Base-by-base conservation (phyloP, 192 early-diverging fungal genomes). In the Endogone sp. region DNA sequence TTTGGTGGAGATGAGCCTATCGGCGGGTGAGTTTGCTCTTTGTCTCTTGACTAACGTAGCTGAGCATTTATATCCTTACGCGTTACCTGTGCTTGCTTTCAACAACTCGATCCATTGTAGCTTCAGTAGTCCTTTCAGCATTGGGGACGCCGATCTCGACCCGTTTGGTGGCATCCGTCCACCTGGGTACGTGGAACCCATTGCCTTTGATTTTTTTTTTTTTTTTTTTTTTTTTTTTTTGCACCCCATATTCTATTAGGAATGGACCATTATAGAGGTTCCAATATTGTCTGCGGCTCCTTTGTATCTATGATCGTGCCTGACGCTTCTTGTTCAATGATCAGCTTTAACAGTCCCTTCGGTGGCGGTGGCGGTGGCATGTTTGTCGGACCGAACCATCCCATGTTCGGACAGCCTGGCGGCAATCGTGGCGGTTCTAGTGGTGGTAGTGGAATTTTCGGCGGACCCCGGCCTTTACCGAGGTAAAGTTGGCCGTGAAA, bases 321-420 rank as follows among this genome's bases (percentile, higher is more conserved):
- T n/a, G n/a, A n/a, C n/a, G 59, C 59, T 6, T 2, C 27, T 60
- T 28, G 59, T 13, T 22, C 27, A 32, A n/a, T 28, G n/a, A 62
- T 44, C 30, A 27, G 49, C 37, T 27, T 20, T 3, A 16, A 56
- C 22, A 54, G 23, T 60, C 65, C 70, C 11, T 26, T 71, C 27
- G 57, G 66, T 22, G 74, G 78, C 2, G 72, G 79, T 28, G 92
- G 89, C 6, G 91, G 89, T 29, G 92, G 95, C 27, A 95, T 95
- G 92, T 74, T 85, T 77, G 90, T 96, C 10, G 94, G 93, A 16
- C 94, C 94, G 9, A 84, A 84, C 63, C 94, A 98, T 82, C 93
- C 94, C 16, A 92, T 95, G 81, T 98, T 95, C 78, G 70, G 81
- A n/a, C 77, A 75, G 29, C 76, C 82, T 10, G 84, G 82, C 16